phyloP scores from a whole-genome alignment of 2,329 filamentous ascomycete species.

The Fusarium xyrophilum region DNA sequence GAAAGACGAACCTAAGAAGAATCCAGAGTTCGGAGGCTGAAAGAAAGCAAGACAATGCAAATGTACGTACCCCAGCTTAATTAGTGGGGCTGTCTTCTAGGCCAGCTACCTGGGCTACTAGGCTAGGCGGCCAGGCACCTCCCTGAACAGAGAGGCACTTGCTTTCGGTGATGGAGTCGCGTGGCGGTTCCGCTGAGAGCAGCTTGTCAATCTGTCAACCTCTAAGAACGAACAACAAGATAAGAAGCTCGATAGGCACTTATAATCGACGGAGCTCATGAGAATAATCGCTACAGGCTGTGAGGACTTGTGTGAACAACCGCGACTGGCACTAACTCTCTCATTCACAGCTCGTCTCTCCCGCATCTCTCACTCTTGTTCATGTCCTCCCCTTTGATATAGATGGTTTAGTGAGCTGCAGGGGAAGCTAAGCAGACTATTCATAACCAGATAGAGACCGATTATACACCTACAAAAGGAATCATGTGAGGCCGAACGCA shows the following conservation, averaged over 20 bases:
- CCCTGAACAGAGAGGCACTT: constrained; percentile 13
- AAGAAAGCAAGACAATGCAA: constrained; percentile 11
- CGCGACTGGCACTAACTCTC: neutral
- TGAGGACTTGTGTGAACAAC: neutral
- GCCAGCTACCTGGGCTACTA: neutral
- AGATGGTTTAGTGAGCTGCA: constrained; percentile 36
- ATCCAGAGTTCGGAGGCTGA: constrained; percentile 25
- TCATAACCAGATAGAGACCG: constrained; percentile 4
- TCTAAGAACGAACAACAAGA: neutral
- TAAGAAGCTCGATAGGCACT: neutral
- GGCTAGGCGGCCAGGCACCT: constrained; percentile 16
- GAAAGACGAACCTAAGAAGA: constrained; percentile 11
- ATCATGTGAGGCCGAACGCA: constrained; percentile 25
- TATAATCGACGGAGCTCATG: neutral
- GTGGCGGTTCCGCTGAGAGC: constrained; percentile 29
- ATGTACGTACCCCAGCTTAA: constrained; percentile 33
- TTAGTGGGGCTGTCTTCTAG: constrained; percentile 35
- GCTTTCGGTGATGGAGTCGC: constrained; percentile 24
- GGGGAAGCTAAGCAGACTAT: constrained; percentile 17
- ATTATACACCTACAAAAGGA: constrained; percentile 8
- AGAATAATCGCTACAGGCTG: neutral
- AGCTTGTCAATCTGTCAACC: constrained; percentile 29
- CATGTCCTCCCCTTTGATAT: constrained; percentile 31
- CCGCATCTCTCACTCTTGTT: constrained; percentile 24
- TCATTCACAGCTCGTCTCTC: constrained; percentile 20